Percentiles rank a stretch among this genome's conserved stretches.
Evolutionary conservation across 2,329 filamentous ascomycete species (phyloP).

Genomic region (Penicillium sp.): DNA sequence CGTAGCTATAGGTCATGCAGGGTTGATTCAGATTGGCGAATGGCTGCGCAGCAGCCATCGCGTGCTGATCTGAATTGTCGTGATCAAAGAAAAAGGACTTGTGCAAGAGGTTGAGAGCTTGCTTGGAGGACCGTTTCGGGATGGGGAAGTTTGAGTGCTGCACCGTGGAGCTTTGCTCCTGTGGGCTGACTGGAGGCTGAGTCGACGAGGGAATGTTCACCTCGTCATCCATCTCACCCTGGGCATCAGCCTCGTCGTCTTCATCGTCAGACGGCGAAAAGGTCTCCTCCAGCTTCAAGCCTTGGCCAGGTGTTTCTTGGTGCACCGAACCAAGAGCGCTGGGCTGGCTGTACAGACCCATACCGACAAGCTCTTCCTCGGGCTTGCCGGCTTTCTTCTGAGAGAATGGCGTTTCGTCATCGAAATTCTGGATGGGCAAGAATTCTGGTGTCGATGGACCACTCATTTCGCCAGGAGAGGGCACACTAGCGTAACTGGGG

Average conservation of each 20-base stretch:
- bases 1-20: conserved; percentile 42
- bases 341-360: conserved; percentile 78
- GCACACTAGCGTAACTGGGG: conserved; percentile 40
- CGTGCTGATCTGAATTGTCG: conserved; percentile 32
- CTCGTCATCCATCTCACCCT: conserved; percentile 45
- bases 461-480: conserved; percentile 40
- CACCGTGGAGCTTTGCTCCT: conserved; percentile 11
- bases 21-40: conserved; percentile 34
- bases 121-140: conserved; percentile 29
- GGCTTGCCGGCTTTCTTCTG: conserved; percentile 60
- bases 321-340: conserved; percentile 61
- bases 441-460: conserved; percentile 45
- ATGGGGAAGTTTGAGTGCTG: conserved; percentile 19
- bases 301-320: conserved; percentile 66
- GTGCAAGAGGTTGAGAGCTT: conserved; percentile 33
- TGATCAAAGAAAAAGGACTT: conserved; percentile 42
- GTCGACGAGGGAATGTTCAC: conserved; percentile 16
- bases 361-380: conserved; percentile 54
- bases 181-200: conserved; percentile 13
- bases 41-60: conserved; percentile 30
- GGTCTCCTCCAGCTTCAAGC: conserved; percentile 78
- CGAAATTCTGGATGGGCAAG: conserved; percentile 42
- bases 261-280: conserved; percentile 67
- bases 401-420: conserved; percentile 34
- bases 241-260: conserved; percentile 60